Evolutionary conservation across 2,329 filamentous ascomycete species (phyloP).

Genomic region (Neofusicoccum umdonicola): DNA sequence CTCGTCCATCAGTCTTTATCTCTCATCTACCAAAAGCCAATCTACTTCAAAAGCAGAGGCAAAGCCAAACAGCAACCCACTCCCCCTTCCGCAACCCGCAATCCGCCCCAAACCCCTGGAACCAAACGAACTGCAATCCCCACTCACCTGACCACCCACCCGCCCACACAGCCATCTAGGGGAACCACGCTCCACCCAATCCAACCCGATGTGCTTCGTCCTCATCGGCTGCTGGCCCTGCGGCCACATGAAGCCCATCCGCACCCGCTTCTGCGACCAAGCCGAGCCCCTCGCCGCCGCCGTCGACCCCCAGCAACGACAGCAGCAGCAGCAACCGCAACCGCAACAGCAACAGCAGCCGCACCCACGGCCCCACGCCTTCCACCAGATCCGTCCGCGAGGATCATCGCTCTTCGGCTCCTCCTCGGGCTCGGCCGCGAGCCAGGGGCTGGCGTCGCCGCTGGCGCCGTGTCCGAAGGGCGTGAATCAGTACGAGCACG

Average conservation of each 20-base stretch:
- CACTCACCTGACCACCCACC: too few species aligned
- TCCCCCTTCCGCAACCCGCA: too few species aligned
- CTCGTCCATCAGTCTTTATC: not conserved
- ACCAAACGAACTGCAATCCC: too few species aligned
- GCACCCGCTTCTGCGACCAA: slow-evolving; percentile 14
- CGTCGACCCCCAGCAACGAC: not conserved
- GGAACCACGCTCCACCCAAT: not conserved
- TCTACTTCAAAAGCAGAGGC: too few species aligned
- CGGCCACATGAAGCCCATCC: slow-evolving; percentile 10
- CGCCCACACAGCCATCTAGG: not conserved
- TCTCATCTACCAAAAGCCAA: too few species aligned
- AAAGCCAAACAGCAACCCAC: too few species aligned
- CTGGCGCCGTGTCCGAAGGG: not conserved
- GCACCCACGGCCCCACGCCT: too few species aligned
- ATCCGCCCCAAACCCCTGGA: too few species aligned
- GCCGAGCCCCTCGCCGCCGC: not conserved
- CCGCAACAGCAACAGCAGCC: too few species aligned
- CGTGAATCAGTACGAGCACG: slow-evolving; percentile 10
- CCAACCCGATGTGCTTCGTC: slow-evolving; percentile 8
- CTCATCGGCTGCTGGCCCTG: slow-evolving; percentile 12
- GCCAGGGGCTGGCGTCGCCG: not conserved
- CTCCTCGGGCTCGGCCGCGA: not conserved
- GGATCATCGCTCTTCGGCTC: not conserved
- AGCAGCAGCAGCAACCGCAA: too few species aligned
- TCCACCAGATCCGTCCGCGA: too few species aligned